Base-by-base conservation (phyloP, 805 yeast species). In the Candida pseudofarinosa region DNA sequence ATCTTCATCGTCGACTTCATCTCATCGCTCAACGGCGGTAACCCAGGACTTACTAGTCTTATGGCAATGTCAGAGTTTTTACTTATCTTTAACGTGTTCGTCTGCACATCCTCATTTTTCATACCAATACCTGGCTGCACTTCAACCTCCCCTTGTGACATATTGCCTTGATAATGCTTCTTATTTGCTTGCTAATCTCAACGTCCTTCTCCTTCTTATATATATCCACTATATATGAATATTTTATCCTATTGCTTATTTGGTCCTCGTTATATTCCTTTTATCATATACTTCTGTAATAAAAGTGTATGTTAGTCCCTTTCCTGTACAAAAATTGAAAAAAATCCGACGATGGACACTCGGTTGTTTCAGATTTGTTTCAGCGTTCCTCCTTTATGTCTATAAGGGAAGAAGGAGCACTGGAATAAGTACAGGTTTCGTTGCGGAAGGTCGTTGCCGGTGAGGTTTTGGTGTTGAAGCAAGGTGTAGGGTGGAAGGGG, bases 41-140 rank as follows among this genome's bases (percentile, higher is more conserved):
- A 49, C 1, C 69, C 69, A 8, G 69, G 69, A 42, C 60, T 53
- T 4, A 64, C 69, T 15, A 64, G 58, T 18, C 69, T 50, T 28
- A 64, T 45, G 3, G 69, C 69, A 20, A 61, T 47, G 37, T 62
- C 60, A 12, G 58, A 42, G 39, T 56, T 52, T 17, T 35, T 34
- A 8, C 37, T 43, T 33, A 54, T 48, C 23, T 52, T 41, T 33
- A 57, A 49, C 23, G 59, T 49, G 35, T 42, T 38, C 4, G 63
- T 60, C 23, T 59, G 48, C 41, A 47, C 58, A 43, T 53, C 47
- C 19, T 49, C 47, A 23, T 37, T 26, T 13, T 36, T 37, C 15
- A 37, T n/a, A 23, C 16, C 26, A n/a, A 37, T 14, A 6, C 26
- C 26, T 15, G 49, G 38, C 32, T 36, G 30, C 26, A 42, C 41